Base-by-base conservation (phyloP, 1,284 basidiomycete genomes). In the Cutaneotrichosporon cavernicola region DNA sequence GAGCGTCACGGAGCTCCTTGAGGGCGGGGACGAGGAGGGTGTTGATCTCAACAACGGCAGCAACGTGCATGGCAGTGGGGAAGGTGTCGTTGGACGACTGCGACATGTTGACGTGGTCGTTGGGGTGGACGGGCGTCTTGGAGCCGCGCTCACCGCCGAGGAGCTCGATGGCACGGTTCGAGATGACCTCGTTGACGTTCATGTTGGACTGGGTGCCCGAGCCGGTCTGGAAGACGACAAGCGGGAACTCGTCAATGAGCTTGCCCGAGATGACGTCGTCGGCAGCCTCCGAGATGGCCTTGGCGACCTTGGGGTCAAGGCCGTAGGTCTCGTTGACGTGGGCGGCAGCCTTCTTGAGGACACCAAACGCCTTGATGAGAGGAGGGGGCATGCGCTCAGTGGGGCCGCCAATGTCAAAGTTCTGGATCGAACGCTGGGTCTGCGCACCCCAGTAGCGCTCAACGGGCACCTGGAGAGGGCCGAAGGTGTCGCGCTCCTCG, bases 121-220 rank as follows among this genome's bases (percentile, higher is more conserved):
- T 99, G 52, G 97, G 97, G 82, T 99, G 97, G 13, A 99, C 95
- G 32, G 97, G 97, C 77, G 87, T 93, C 85, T 99, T 99, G 66
- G 90, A 92, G 53, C 97, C 97, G 62, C 97, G 85, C 82, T 97
- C 86, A 32, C 97, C 97, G 26, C 97, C 97, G 68, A 99, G 88
- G 70, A 97, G 84, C 83, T 99, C 93, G 76, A 99, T 99, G 43
- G 97, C 97, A 67, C 96, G 89, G 82, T 99, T 99, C 34, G 92
- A 95, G 79, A 99, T 97, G 76, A 99, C 96, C 87, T 99, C 97
- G 81, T 99, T 99, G 67, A 88, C 91, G 82, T 99, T 99, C 97
- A 99, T 99, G 85, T 99, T 99, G 80, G 92, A 96, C 82, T 99
- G 97, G 4, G 97, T 99, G 58, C 97, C 97, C 64, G 92, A 97